These are phyloP conservation scores for Phaeomoniella chlamydospora DNA, from an alignment of 2,329 filamentous ascomycete genomes.

Conservation along the genomic window DNA sequence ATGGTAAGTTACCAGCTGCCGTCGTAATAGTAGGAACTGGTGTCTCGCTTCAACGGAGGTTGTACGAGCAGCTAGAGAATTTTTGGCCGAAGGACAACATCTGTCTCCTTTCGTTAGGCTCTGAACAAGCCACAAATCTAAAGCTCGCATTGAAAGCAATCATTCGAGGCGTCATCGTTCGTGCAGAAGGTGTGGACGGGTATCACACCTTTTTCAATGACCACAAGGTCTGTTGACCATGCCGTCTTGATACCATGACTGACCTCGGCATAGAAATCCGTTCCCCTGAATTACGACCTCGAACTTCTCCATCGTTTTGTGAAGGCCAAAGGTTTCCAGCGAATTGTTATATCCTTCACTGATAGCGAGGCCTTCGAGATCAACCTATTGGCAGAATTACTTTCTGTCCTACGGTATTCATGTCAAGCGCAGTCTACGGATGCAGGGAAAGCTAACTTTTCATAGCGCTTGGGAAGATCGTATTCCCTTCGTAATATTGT, in stretches of 20 bases:
- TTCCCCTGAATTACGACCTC: constrained; percentile 29
- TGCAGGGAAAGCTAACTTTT: constrained; percentile 10
- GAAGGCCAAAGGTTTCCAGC: constrained; percentile 18
- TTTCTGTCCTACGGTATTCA: constrained; percentile 31
- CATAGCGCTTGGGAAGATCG: constrained; percentile 45
- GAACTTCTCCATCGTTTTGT: constrained; percentile 29
- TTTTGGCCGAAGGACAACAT: background rate
- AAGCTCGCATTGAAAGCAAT: constrained; percentile 31
- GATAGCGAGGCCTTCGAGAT: constrained; percentile 34
- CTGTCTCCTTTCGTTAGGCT: background rate
- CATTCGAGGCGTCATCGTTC: constrained; percentile 24
- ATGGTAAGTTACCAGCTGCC: background rate
- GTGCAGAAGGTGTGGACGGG: constrained; percentile 20
- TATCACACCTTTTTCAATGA: constrained; percentile 23
- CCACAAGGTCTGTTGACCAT: constrained; percentile 17
- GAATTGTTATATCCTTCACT: constrained; percentile 26
- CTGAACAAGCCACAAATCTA: constrained; percentile 25
- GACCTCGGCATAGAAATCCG: constrained; percentile 17
- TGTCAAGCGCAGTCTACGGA: constrained; percentile 3
- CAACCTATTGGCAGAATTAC: constrained; percentile 26
- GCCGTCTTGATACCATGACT: constrained; percentile 1
- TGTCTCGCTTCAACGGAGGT: background rate
- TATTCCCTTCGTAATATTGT: constrained; percentile 43
- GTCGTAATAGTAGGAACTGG: background rate
- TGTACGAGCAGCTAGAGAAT: background rate